phyloP scores from a whole-genome alignment of 305 asterid species.

The Solanum hybrid region DNA sequence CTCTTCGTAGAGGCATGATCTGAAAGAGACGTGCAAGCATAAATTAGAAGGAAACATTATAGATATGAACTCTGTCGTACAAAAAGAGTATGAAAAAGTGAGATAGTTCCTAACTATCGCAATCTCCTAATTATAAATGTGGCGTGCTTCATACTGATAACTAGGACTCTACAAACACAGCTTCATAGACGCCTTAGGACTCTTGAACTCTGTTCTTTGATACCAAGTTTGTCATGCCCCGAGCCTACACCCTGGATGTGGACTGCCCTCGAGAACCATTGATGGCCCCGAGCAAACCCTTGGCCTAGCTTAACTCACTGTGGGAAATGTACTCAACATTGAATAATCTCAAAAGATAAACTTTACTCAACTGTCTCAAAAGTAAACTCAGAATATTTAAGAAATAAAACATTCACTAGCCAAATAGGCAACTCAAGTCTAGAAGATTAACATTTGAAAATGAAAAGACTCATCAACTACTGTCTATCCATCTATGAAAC shows the following conservation, averaged over 20 bases:
- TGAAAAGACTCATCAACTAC: neutral
- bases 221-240: neutral
- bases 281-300: neutral
- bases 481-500: neutral
- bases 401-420: neutral
- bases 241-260: neutral
- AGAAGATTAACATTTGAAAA: neutral
- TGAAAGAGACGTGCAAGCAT: neutral
- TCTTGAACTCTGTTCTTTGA: neutral
- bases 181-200: neutral
- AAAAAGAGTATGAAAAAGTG: neutral
- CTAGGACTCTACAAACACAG: neutral
- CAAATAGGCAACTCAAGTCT: neutral
- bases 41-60: neutral
- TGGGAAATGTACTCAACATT: neutral
- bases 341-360: neutral
- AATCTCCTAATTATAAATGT: neutral
- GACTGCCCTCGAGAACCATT: neutral
- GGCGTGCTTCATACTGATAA: neutral
- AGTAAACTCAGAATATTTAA: neutral
- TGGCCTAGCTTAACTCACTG: neutral
- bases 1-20: neutral
- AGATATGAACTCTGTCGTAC: neutral
- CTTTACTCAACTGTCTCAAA: neutral
- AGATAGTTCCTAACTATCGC: neutral